A percentile compares a stretch with the other conserved stretches of the same genome.
phyloP scores from a whole-genome alignment of 768 basidiomycete genomes.

The Boletus fagicola region DNA sequence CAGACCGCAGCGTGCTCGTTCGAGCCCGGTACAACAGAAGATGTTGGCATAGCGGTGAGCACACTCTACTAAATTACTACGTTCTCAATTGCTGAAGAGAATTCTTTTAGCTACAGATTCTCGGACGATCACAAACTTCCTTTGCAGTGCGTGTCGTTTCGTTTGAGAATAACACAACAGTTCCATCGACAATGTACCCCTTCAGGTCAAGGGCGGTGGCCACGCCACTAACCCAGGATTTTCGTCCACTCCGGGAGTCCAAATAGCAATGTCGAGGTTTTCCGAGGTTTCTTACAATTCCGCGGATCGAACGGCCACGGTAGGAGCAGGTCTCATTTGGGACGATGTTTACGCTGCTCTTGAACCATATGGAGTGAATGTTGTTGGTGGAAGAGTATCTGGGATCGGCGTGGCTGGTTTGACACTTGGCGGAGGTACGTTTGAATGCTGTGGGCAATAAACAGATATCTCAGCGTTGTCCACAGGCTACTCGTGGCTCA shows the following conservation, averaged over 20 bases:
- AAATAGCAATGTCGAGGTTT: slow-evolving; percentile 54
- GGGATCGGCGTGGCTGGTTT: slow-evolving; percentile 63
- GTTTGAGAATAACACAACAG: no score
- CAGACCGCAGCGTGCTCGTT: slow-evolving; percentile 50
- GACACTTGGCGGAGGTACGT: slow-evolving; percentile 51
- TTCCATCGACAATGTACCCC: background rate
- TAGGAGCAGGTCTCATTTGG: slow-evolving; percentile 51
- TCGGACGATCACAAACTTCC: slow-evolving; percentile 43
- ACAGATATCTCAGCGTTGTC: background rate
- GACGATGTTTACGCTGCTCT: slow-evolving; percentile 58
- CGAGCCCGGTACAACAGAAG: slow-evolving; percentile 51
- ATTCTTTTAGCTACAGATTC: slow-evolving; percentile 4
- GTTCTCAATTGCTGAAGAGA: background rate
- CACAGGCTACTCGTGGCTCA: slow-evolving; percentile 40
- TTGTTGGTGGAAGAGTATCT: slow-evolving; percentile 51
- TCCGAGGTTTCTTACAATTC: slow-evolving; percentile 38
- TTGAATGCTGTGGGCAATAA: background rate
- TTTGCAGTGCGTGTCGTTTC: slow-evolving; percentile 20
- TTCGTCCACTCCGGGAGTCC: slow-evolving; percentile 56
- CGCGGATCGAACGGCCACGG: slow-evolving; percentile 35
- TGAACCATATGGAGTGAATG: slow-evolving; percentile 46
- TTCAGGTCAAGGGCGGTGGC: slow-evolving; percentile 63
- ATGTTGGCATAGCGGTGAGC: slow-evolving; percentile 48
- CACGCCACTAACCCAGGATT: slow-evolving; percentile 54
- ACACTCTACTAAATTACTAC: background rate